Evolutionary conservation across 2,329 filamentous ascomycete species (phyloP).

Genomic region (Fusarium nisikadoi): DNA sequence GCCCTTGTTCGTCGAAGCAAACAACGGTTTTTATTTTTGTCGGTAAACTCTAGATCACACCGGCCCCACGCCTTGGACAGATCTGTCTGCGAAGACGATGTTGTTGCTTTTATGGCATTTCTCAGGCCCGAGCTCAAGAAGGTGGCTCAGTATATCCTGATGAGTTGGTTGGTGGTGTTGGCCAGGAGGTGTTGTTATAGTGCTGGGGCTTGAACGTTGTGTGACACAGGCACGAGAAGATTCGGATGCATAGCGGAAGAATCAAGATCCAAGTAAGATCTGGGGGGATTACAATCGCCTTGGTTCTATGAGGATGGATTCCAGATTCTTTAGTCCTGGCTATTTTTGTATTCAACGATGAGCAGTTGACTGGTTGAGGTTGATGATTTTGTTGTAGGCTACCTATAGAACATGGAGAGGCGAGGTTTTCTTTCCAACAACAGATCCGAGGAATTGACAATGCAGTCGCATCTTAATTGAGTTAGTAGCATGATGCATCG

Average conservation of each 20-base stretch:
- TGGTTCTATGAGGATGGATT: background rate
- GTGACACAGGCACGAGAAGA: conserved; percentile 11
- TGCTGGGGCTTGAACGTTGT: conserved; percentile 18
- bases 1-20: conserved; percentile 21
- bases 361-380: background rate
- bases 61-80: conserved; percentile 13
- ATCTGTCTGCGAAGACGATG: background rate
- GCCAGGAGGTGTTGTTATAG: conserved; percentile 15
- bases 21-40: conserved; percentile 3
- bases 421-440: background rate
- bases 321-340: background rate
- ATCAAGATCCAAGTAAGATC: conserved; percentile 8
- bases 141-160: background rate
- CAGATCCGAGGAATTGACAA: background rate
- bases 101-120: conserved; percentile 7
- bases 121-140: background rate
- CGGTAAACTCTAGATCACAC: conserved; percentile 6
- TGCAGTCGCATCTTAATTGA: background rate
- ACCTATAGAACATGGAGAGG: background rate
- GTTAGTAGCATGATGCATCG: background rate
- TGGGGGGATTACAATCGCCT: background rate
- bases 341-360: background rate
- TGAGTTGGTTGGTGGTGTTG: conserved; percentile 3
- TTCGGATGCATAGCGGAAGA: background rate
- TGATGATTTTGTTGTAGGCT: background rate